Conservation (phyloP, 1,139 yeast species). For the Taiozyma sp. region DNA sequence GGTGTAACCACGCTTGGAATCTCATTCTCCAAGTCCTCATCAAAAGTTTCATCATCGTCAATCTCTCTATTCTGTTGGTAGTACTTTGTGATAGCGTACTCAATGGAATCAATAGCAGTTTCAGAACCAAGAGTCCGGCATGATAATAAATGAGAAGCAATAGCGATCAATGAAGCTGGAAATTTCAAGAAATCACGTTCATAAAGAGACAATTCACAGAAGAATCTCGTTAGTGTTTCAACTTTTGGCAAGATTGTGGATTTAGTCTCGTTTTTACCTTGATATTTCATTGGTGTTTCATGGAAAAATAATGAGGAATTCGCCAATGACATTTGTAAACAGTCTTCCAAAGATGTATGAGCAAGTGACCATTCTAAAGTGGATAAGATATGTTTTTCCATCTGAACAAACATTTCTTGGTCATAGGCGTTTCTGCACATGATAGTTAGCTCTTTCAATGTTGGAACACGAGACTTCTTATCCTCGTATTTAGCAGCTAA, state of each 20-base stretch:
- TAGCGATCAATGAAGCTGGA: conserved; percentile 60
- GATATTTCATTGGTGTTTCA: conserved; percentile 21
- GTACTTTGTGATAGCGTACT: conserved; percentile 10
- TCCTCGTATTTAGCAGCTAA: conserved; percentile 93
- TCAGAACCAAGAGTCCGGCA: conserved; percentile 52
- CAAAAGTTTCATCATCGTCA: conserved; percentile 22
- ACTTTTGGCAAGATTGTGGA: conserved; percentile 20
- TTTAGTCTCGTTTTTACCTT: conserved; percentile 22
- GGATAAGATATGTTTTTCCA: conserved; percentile 86
- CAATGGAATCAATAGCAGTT: conserved; percentile 28
- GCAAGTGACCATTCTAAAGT: conserved; percentile 78
- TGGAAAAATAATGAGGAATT: conserved; percentile 21
- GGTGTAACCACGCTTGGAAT: conserved; percentile 44
- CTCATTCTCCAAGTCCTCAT: conserved; percentile 29
- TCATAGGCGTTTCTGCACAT: conserved; percentile 87
- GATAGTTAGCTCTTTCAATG: conserved; percentile 67
- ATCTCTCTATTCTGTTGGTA: conserved; percentile 14
- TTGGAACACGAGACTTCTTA: conserved; percentile 79
- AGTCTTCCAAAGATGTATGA: conserved; percentile 46
- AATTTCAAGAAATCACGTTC: conserved; percentile 62
- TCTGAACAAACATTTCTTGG: conserved; percentile 86
- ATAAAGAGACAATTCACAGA: conserved; percentile 75
- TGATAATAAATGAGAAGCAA: conserved; percentile 69
- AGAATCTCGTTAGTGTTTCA: conserved; percentile 45
- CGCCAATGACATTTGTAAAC: conserved; percentile 49